Conservation (phyloP, 148 eudicot genomes). For the Rhododendron mucronatum region DNA sequence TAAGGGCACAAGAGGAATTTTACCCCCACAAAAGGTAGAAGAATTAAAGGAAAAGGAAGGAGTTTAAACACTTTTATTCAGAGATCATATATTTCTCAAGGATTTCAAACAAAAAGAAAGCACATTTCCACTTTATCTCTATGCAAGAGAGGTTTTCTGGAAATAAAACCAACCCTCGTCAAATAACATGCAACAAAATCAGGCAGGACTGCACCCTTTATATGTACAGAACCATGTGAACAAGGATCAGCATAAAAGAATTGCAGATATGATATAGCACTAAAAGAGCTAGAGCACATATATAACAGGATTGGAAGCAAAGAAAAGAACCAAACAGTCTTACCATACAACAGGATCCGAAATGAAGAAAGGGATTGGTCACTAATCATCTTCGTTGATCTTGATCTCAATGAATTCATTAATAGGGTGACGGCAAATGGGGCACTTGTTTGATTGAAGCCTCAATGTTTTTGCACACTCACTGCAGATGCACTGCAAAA, state of each 20-base stretch:
- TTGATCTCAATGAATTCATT: slow-evolving; percentile 62
- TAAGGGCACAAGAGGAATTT: neutral
- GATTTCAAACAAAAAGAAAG: neutral
- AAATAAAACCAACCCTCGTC: neutral
- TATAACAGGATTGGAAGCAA: slow-evolving; percentile 21
- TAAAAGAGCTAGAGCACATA: neutral
- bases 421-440: slow-evolving; percentile 60
- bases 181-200: neutral
- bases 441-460: slow-evolving; percentile 63
- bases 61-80: neutral
- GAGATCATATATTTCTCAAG: neutral
- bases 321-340: slow-evolving; percentile 7
- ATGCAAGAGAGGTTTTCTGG: neutral
- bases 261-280: neutral
- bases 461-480: slow-evolving; percentile 65
- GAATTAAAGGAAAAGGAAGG: slow-evolving; percentile 11
- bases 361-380: slow-evolving; percentile 10
- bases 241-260: neutral
- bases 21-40: neutral
- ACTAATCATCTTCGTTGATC: slow-evolving; percentile 24
- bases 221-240: slow-evolving; percentile 16
- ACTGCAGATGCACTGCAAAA: slow-evolving; percentile 63
- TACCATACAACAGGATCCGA: slow-evolving; percentile 13
- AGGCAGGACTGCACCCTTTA: neutral
- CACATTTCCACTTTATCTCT: slow-evolving; percentile 2